Percentiles rank a stretch among this genome's conserved stretches.
Evolutionary conservation across 805 yeast genomes (phyloP).

Genomic region (Suhomyces kilbournensis): DNA sequence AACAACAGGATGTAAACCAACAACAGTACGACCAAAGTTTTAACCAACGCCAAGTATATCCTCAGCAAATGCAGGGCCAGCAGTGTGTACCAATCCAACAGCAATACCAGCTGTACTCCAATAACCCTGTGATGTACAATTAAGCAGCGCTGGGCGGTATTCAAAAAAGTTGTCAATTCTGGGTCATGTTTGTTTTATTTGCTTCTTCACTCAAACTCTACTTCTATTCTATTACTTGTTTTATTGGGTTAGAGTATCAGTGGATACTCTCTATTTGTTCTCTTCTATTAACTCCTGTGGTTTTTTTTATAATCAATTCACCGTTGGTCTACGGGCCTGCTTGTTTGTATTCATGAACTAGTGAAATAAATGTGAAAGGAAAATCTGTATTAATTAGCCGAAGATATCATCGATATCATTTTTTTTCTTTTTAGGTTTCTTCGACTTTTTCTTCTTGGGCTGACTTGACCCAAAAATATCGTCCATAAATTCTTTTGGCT

Average conservation of each 20-base stretch:
- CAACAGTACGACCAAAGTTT: not conserved
- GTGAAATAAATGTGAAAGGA: not conserved
- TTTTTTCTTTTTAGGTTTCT: slow-evolving; percentile 3
- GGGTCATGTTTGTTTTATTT: not conserved
- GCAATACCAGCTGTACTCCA: slow-evolving; percentile 2
- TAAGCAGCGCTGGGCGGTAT: not conserved
- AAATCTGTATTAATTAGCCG: slow-evolving; percentile 31
- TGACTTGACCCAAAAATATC: slow-evolving; percentile 2
- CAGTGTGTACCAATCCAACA: slow-evolving; percentile 1
- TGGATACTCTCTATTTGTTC: not conserved
- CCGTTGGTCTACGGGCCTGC: not conserved
- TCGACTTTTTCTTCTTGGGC: slow-evolving; percentile 5
- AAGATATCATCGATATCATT: slow-evolving; percentile 69
- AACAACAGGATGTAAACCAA: slow-evolving; percentile 1
- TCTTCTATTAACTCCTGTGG: not conserved
- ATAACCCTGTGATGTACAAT: slow-evolving; percentile 3
- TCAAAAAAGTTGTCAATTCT: not conserved
- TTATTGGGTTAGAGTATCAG: not conserved
- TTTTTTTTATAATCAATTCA: not conserved
- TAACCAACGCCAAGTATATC: not conserved
- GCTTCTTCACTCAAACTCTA: not conserved
- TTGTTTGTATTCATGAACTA: not conserved
- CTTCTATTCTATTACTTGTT: not conserved
- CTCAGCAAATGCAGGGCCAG: slow-evolving; percentile 1
- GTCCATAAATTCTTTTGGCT: not conserved